Base-by-base conservation (phyloP, 1,284 basidiomycete species). In the Wallemia hederae region DNA sequence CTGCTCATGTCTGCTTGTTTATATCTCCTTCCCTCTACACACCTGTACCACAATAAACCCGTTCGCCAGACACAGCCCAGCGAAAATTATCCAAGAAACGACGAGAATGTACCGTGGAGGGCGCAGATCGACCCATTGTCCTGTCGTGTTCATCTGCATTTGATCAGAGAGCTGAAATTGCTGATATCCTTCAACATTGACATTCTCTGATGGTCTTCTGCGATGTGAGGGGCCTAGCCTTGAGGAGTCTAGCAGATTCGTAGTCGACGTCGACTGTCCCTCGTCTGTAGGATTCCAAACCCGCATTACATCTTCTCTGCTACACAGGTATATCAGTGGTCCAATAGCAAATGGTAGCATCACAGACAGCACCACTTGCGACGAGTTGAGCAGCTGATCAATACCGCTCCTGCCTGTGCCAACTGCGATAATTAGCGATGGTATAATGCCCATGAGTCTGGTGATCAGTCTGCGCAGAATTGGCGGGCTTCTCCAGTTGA, bases 261-360 rank as follows among this genome's bases (percentile, higher is more conserved):
- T 49, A 11, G 39, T 49, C 22, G 39, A 49, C 11, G 39, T 49
- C 3, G 39, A 49, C n/a, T 49, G 39, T 49, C 39, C 39, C 22
- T 49, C 39, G 22, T 49, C 26, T 25, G 59, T 26, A 1, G 70
- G 70, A 24, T 71, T 70, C 59, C 68, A 68, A 19, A 81, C 79
- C 2, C 74, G 74, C 85, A 89, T 89, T 63, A 86, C 74, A 14
- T 74, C 69, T 63, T 78, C 77, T 2, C 75, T 79, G 1, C 80
- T 79, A 11, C 85, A 86, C 64, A 86, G 75, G 66, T 75, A 85
- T 31, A 91, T 73, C 59, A 90, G 76, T 0, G 87, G 87, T 65
- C 87, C 76, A 22, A 81, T 77, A 68, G 90, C 78, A 69, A 90
- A 92, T 0, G 91, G 92, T 19, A 97, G 77, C 2, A 89, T 80